Evolutionary conservation across 495 filamentous ascomycete genomes (phyloP), one percentile per base, ranked within the genome.

Genomic region (Extremus antarcticus): DNA sequence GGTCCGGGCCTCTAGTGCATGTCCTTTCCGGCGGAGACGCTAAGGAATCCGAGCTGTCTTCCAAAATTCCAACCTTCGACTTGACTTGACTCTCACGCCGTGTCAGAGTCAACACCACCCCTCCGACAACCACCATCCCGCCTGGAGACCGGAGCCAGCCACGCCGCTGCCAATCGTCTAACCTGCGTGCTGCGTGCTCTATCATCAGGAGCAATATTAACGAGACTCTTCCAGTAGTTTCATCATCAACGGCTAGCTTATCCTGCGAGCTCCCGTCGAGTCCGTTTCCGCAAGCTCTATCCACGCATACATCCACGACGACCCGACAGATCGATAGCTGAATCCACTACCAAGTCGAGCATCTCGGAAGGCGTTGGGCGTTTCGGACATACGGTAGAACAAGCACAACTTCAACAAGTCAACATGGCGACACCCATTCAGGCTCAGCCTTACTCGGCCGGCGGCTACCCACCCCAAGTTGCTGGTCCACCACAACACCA

Each of bases 381-480:
- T 52, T 52, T 17, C 20, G 29, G 38, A 51, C 20, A 32, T 32
- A 2, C 23, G 46, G 20, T 25, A 23, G 46, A 13, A 48, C 16
- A 17, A n/a, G n/a, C n/a, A n/a, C n/a, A n/a, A n/a, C n/a, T n/a
- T 2, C 22, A 23, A 47, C 23, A 52, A 13, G 47, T 3, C n/a
- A 48, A 13, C 20, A 57, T 47, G 59, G 59, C 59, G 21, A 57
- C 55, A 32, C 59, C 54, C 19, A 61, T 40, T 16, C 55, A 52
- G 25, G 9, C 38, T 2, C 55, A 58, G 55, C 49, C 48, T 11
- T 58, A 58, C 54, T 41, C 17, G 25, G 54, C 43, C 49, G 25
- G 41, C 43, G 22, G 25, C 21, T 20, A 45, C 11, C 50, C 20
- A 25, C 49, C 22, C n/a, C 54, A 47, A 38, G 43, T 43, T 17